Conservation (phyloP, 2,329 filamentous ascomycete species). For the Diatrype stigma region DNA sequence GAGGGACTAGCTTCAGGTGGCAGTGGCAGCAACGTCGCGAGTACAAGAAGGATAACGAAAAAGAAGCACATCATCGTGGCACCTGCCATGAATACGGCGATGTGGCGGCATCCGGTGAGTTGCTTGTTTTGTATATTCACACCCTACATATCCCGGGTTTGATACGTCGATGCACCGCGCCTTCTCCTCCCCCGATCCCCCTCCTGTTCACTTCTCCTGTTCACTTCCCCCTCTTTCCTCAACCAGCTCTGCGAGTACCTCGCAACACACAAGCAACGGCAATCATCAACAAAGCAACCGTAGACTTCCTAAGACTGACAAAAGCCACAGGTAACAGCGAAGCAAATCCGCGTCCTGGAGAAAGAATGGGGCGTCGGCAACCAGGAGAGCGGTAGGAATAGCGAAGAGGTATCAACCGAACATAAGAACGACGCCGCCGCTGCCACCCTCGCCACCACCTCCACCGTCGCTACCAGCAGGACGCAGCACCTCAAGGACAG, state of each 20-base stretch:
- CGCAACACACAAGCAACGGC: too few relatives aligned
- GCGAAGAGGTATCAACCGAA: not conserved
- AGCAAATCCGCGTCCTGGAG: constrained; percentile 65
- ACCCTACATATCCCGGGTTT: not conserved
- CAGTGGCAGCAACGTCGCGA: constrained; percentile 1
- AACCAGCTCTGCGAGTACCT: too few relatives aligned
- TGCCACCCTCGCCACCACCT: not conserved
- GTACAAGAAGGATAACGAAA: constrained; percentile 17
- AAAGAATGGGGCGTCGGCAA: constrained; percentile 65
- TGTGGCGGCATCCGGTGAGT: constrained; percentile 78
- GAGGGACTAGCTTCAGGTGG: not conserved
- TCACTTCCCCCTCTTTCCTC: not conserved
- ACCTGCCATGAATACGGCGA: constrained; percentile 82
- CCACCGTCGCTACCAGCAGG: not conserved
- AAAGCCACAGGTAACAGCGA: constrained; percentile 44
- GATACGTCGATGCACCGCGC: too few relatives aligned
- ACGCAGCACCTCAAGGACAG: not conserved
- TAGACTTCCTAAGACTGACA: not conserved
- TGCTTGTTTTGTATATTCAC: not conserved
- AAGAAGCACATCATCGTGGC: constrained; percentile 71
- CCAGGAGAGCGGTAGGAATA: not conserved
- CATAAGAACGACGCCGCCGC: too few relatives aligned
- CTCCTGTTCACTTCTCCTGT: not conserved
- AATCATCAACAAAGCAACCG: too few relatives aligned
- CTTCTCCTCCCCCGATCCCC: not conserved